Evolutionary conservation across 352 stramenopile genomes (phyloP), one percentile per base, ranked within the genome.

Genomic region (Phytopythium ostracodes): DNA sequence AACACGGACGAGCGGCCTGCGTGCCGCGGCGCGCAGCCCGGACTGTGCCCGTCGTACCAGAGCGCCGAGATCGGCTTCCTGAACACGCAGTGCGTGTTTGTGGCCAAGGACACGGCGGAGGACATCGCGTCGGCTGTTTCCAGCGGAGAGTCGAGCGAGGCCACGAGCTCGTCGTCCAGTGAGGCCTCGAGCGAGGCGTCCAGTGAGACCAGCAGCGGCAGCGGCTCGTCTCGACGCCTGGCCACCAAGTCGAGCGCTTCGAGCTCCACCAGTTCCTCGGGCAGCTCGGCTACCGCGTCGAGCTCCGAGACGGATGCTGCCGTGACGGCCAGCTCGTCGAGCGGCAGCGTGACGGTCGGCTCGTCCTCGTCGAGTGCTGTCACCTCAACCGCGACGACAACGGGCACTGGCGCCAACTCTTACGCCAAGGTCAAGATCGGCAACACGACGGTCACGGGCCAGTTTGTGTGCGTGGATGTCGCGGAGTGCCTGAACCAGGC

Each of bases 41-140:
- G 86, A 11, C 64, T 94, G 6, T 94, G 86, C 52, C 86, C 86
- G 46, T 92, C 85, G 14, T 94, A 84, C 68, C 86, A 95, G 67
- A 84, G 72, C 52, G 63, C 72, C 14, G 81, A 91, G 54, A 67
- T 81, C 36, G 74, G 81, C 40, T 93, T 89, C 70, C 51, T 95
- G 17, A 93, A 95, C 60, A 76, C 84, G 24, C 86, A 95, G 67
- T 95, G 86, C 56, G 72, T 95, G 4, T 91, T 95, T 31, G 81
- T 91, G 29, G 77, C 83, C 17, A 81, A 91, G 68, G 74, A 89
- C 55, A 69, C 59, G 22, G 17, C 74, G 22, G 63, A 47, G 8
- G 49, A 68, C 47, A 72, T 56, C 27, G 66, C 56, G 31, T 58
- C 44, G 27, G 24, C 66, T 17, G 50, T 38, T n/a, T 72, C 69